A percentile compares a stretch with the other conserved stretches of the same genome.
Evolutionary conservation across 495 filamentous ascomycete genomes (phyloP).

Genomic region (Xylaria bambusicola): DNA sequence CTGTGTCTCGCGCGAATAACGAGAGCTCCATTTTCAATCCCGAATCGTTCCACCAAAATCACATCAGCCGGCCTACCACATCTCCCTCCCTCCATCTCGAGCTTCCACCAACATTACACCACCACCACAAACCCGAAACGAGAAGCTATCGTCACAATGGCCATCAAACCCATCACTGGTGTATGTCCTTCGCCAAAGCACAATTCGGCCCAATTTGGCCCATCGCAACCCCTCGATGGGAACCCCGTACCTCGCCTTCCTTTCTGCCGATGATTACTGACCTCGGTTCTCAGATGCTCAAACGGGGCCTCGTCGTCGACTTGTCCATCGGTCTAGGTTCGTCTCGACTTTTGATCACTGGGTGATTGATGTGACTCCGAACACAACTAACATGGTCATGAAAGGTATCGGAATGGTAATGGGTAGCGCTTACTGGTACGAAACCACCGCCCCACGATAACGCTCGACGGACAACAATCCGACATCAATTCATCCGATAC

Average conservation of each 20-base stretch:
- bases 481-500: constrained; percentile 6
- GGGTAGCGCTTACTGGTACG: constrained; percentile 51
- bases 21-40: constrained; percentile 15
- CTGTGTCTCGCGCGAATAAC: constrained; percentile 20
- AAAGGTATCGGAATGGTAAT: constrained; percentile 47
- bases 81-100: neutral
- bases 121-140: constrained; percentile 19
- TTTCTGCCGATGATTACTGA: constrained; percentile 15
- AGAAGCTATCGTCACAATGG: constrained; percentile 39
- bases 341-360: constrained; percentile 17
- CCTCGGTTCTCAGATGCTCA: constrained; percentile 47
- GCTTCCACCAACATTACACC: constrained; percentile 6
- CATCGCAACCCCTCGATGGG: too few relatives aligned
- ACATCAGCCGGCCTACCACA: constrained; percentile 14
- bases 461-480: neutral
- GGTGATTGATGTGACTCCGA: neutral
- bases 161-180: constrained; percentile 45
- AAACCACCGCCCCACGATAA: constrained; percentile 5
- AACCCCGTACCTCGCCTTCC: neutral
- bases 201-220: too few relatives aligned
- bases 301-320: constrained; percentile 49
- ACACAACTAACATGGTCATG: constrained; percentile 14
- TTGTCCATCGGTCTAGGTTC: constrained; percentile 47
- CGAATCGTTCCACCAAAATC: constrained; percentile 26
- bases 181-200: constrained; percentile 34